Conservation (phyloP, 2,329 filamentous ascomycete genomes). For the Pseudogymnoascus sp. region DNA sequence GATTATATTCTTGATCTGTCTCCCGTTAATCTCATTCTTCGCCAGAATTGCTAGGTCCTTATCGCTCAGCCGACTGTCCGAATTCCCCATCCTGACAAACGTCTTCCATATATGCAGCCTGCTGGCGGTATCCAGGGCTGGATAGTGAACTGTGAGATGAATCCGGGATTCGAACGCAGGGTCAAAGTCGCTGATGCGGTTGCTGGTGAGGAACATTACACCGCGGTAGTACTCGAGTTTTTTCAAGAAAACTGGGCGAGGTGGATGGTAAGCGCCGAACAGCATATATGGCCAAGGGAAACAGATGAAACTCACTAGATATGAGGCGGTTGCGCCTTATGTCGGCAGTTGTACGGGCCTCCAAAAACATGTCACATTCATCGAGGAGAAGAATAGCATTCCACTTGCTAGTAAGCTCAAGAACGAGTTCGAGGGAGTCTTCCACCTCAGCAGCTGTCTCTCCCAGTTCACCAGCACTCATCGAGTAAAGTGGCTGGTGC, state of each 20-base stretch:
- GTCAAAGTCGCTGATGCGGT: slow-evolving; percentile 31
- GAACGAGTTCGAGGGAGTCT: slow-evolving; percentile 56
- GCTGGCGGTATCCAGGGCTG: slow-evolving; percentile 19
- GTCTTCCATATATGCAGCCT: slow-evolving; percentile 24
- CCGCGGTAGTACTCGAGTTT: slow-evolving; percentile 36
- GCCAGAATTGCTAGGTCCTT: slow-evolving; percentile 20
- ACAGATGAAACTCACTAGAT: slow-evolving; percentile 2
- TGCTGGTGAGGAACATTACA: slow-evolving; percentile 36
- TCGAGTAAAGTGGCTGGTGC: slow-evolving; percentile 42
- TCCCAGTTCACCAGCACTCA: slow-evolving; percentile 64
- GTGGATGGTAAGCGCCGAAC: neutral
- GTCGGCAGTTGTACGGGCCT: slow-evolving; percentile 28
- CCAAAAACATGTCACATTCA: slow-evolving; percentile 59
- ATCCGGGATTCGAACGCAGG: slow-evolving; percentile 32
- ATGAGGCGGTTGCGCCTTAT: slow-evolving; percentile 38
- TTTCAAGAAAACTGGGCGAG: slow-evolving; percentile 29
- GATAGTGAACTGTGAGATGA: slow-evolving; percentile 28
- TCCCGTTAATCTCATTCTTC: slow-evolving; percentile 28
- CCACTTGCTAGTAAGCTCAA: slow-evolving; percentile 69
- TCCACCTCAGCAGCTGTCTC: slow-evolving; percentile 56
- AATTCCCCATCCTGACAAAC: slow-evolving; percentile 18
- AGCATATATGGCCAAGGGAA: neutral
- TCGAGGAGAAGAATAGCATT: slow-evolving; percentile 66
- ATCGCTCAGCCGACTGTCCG: slow-evolving; percentile 15
- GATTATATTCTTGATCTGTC: slow-evolving; percentile 34